Percentiles rank a stretch among this genome's conserved stretches.
phyloP scores from a whole-genome alignment of 139 green algal genomes.

The Raphidocelis subcapitata region DNA sequence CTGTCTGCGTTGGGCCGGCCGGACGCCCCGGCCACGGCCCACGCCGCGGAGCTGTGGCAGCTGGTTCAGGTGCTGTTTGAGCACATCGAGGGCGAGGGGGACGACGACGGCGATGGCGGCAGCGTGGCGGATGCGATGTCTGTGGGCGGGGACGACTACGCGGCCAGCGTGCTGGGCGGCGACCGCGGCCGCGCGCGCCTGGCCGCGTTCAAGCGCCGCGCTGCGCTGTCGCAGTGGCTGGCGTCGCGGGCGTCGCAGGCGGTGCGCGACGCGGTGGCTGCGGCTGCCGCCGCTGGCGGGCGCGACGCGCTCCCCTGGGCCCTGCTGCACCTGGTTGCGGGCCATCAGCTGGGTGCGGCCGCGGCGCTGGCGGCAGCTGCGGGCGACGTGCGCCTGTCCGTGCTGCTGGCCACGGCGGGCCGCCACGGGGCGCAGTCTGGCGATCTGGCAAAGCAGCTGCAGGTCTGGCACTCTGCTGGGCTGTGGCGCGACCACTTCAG shows the following conservation, averaged over 20 bases:
- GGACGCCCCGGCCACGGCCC: not conserved
- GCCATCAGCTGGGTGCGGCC: conserved; percentile 46
- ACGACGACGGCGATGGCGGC: conserved; percentile 8
- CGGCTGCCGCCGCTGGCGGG: not conserved
- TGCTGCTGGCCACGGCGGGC: conserved; percentile 64
- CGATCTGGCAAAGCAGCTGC: conserved; percentile 64
- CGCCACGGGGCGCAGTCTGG: not conserved
- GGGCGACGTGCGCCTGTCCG: conserved; percentile 73
- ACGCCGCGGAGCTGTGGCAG: conserved; percentile 57
- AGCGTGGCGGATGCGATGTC: conserved; percentile 1
- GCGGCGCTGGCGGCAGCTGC: conserved; percentile 52
- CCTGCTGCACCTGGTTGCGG: conserved; percentile 67
- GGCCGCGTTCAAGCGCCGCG: conserved; percentile 32
- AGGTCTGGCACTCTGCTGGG: conserved; percentile 8
- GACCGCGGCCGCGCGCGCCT: conserved; percentile 1
- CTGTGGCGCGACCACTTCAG: conserved; percentile 13
- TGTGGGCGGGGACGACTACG: not conserved
- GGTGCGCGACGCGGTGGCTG: conserved; percentile 24
- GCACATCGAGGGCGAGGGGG: conserved; percentile 30
- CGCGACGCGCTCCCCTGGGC: conserved; percentile 3
- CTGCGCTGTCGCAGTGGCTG: conserved; percentile 37
- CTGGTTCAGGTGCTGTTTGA: conserved; percentile 46
- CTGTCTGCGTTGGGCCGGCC: not conserved
- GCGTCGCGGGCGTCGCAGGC: conserved; percentile 29
- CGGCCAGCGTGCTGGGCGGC: not conserved